Conservation (phyloP, 345 rosid genomes). For the Hibiscus tridactylites region DNA sequence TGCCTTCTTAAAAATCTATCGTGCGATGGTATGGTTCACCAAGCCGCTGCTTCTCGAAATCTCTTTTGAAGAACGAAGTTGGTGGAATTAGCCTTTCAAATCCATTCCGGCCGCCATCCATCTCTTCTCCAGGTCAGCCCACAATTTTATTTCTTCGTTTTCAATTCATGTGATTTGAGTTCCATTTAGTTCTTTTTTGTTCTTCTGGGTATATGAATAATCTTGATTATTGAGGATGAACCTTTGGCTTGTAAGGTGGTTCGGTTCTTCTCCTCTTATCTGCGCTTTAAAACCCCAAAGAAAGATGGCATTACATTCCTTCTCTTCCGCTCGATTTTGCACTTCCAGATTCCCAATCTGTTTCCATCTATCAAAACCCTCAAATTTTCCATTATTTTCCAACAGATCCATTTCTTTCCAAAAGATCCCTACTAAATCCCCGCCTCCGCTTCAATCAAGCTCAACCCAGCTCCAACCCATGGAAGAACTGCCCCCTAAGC, state of each 20-base stretch:
- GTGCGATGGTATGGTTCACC: too few species aligned
- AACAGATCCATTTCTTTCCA: conserved; percentile 39
- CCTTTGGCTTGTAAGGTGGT: background rate
- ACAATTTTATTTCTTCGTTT: too few species aligned
- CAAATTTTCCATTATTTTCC: conserved; percentile 16
- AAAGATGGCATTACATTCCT: conserved; percentile 10
- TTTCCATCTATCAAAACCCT: conserved; percentile 19
- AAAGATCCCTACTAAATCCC: conserved; percentile 20
- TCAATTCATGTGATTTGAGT: too few species aligned
- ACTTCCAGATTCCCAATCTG: conserved; percentile 28
- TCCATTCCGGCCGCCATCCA: too few species aligned
- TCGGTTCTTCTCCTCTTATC: background rate
- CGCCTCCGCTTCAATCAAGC: conserved; percentile 17
- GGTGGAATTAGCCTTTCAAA: too few species aligned
- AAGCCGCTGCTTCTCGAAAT: too few species aligned
- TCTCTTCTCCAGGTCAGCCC: too few species aligned
- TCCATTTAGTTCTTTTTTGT: too few species aligned
- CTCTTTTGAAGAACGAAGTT: too few species aligned
- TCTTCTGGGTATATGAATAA: too few species aligned
- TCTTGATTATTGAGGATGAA: background rate
- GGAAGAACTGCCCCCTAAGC: conserved; percentile 82
- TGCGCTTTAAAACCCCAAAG: background rate
- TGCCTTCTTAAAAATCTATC: too few species aligned
- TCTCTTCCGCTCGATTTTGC: conserved; percentile 30
- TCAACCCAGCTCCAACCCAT: conserved; percentile 52